Conservation (phyloP, 768 basidiomycete genomes). For the Calocybe gangraenosa region DNA sequence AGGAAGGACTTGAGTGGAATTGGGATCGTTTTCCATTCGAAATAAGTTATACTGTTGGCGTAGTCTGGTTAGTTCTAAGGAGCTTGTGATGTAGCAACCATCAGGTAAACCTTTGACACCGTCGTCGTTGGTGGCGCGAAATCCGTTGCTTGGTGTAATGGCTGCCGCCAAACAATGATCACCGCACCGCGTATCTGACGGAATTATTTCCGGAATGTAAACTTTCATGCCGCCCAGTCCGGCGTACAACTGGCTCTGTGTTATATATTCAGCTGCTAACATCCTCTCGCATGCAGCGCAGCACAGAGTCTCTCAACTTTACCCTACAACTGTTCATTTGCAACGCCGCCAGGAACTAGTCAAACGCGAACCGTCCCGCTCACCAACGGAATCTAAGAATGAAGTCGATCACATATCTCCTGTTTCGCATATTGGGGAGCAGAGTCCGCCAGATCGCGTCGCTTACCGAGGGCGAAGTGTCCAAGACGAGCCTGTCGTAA, state of each 20-base stretch:
- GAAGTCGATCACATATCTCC: background rate
- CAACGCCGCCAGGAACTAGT: constrained; percentile 8
- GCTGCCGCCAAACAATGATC: constrained; percentile 10
- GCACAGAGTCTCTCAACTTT: constrained; percentile 44
- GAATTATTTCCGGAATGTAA: background rate
- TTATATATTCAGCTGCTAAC: constrained; percentile 53
- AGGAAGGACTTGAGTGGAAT: too few relatives aligned
- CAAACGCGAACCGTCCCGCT: background rate
- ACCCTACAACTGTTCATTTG: constrained; percentile 19
- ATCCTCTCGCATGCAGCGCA: constrained; percentile 62
- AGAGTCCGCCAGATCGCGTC: too few relatives aligned
- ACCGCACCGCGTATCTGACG: too few relatives aligned
- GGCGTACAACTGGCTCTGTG: constrained; percentile 70
- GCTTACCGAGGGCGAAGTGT: too few relatives aligned
- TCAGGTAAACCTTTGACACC: too few relatives aligned
- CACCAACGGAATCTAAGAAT: background rate
- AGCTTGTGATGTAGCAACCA: too few relatives aligned
- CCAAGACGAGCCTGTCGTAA: too few relatives aligned
- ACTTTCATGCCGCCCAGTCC: constrained; percentile 64
- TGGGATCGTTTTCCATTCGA: too few relatives aligned
- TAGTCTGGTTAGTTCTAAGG: too few relatives aligned
- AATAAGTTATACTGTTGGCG: too few relatives aligned
- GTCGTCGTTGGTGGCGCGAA: too few relatives aligned
- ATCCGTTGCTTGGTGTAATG: constrained; percentile 1
- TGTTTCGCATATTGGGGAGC: background rate